Evolutionary conservation across 1,284 basidiomycete species (phyloP), one percentile per base, ranked within the genome.

Genomic region (Chalciporus piperatoides): DNA sequence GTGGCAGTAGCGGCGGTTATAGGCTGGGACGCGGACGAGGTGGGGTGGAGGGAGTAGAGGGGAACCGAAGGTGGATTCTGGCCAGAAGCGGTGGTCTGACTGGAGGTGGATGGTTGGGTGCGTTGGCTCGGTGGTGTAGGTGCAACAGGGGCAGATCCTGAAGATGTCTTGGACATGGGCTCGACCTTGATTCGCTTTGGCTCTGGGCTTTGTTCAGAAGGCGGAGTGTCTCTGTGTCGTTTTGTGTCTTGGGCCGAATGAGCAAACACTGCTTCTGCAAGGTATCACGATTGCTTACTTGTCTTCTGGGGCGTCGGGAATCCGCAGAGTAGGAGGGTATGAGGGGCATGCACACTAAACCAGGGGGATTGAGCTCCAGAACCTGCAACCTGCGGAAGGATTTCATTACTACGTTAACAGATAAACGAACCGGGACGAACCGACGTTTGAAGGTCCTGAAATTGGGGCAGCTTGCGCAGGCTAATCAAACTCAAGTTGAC

Each of bases 401-500:
- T 10, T 46, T 37, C 6, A 12, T 48, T 17, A 41, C 23, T 33
- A 24, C 40, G 14, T 25, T 21, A 41, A 9, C 9, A 4, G 36
- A 36, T 25, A 38, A 17, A 35, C 3, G 43, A 43, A 46, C 6
- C 30, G 42, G 25, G 14, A 69, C 77, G 14, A 63, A 82, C 82
- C 35, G 72, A 69, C 28, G 72, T 63, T 50, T 81, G 74, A 14
- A 86, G 62, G 37, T 84, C 75, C 15, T 72, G 54, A 44, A 84
- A 76, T 33, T 71, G 71, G 6, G 75, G 70, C 48, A 80, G 68
- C 27, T 70, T 71, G 32, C 64, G 63, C 1, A 81, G 61, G 28
- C 73, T 69, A 8, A 88, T 74, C 24, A 77, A 70, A 55, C 72
- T 85, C 46, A 79, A 70, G 52, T 78, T 69, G 44, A 88, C 84